Conservation (phyloP, 805 yeast genomes). For the Schwanniomyces pseudopolymorphus region DNA sequence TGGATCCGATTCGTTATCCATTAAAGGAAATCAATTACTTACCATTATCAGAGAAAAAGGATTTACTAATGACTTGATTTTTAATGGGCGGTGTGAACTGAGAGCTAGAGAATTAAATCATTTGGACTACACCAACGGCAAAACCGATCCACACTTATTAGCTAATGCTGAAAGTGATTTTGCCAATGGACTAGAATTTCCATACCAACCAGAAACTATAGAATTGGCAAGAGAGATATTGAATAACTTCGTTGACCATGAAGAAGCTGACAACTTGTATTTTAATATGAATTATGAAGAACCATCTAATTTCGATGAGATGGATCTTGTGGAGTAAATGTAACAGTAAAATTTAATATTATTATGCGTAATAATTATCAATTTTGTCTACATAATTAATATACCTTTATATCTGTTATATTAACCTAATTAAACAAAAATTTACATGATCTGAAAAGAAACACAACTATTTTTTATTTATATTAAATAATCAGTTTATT, state of each 20-base stretch:
- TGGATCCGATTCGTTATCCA: constrained; percentile 42
- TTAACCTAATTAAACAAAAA: constrained; percentile 3
- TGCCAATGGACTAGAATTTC: constrained; percentile 61
- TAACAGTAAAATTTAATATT: not conserved
- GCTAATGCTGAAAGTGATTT: constrained; percentile 42
- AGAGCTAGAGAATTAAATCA: constrained; percentile 40
- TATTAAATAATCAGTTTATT: constrained; percentile 19
- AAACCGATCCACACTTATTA: constrained; percentile 14
- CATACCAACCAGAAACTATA: constrained; percentile 60
- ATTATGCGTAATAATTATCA: not conserved
- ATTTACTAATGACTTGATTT: constrained; percentile 29
- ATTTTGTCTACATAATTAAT: not conserved
- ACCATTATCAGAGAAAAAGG: constrained; percentile 32
- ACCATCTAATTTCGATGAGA: constrained; percentile 17
- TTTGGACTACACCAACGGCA: constrained; percentile 12
- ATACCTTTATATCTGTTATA: not conserved
- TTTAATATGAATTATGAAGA: constrained; percentile 56
- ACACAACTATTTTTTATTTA: constrained; percentile 5
- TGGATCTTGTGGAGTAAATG: constrained; percentile 17
- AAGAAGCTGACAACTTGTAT: constrained; percentile 76
- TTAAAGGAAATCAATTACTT: constrained; percentile 37
- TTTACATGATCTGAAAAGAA: constrained; percentile 1
- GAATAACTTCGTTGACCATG: constrained; percentile 66
- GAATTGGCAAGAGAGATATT: constrained; percentile 71
- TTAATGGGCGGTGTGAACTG: constrained; percentile 46